A percentile compares a stretch with the other conserved stretches of the same genome.
Conservation (phyloP, 306 rosid genomes). For the Styphnolobium japonicum region DNA sequence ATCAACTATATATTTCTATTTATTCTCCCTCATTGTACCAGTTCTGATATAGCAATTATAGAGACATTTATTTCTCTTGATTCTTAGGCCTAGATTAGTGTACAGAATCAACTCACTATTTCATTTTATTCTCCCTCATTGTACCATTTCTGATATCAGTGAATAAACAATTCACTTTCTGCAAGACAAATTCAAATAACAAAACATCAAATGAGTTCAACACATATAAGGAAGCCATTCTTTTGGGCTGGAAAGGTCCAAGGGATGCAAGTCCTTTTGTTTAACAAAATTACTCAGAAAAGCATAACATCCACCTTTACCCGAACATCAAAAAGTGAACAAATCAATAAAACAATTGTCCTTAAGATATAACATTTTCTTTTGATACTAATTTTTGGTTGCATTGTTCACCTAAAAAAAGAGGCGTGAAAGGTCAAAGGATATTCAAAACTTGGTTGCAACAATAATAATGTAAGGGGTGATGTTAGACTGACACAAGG, state of each 20-base stretch:
- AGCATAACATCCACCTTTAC: background rate
- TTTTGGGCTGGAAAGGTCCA: background rate
- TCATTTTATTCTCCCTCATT: too few relatives aligned
- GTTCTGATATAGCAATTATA: too few relatives aligned
- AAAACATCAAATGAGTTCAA: background rate
- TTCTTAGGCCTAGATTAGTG: too few relatives aligned
- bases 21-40: too few relatives aligned
- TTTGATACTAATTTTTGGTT: background rate
- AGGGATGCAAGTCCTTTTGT: background rate
- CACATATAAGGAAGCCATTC: background rate
- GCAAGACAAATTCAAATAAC: too few relatives aligned
- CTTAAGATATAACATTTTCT: background rate
- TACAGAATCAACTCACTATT: too few relatives aligned
- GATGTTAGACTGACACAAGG: background rate
- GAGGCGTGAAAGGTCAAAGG: background rate
- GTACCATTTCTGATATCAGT: too few relatives aligned
- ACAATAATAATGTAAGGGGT: background rate
- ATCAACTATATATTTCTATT: too few relatives aligned
- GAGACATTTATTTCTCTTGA: too few relatives aligned
- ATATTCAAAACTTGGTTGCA: background rate
- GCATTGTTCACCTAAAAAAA: background rate
- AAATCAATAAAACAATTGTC: background rate
- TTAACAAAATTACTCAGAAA: background rate
- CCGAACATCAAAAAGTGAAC: background rate
- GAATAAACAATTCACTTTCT: too few relatives aligned